Percentiles rank a stretch among this genome's conserved stretches.
These are phyloP conservation scores for Dactylellina haptotyla DNA, from an alignment of 2,329 filamentous ascomycete species.

Conservation along the genomic window DNA sequence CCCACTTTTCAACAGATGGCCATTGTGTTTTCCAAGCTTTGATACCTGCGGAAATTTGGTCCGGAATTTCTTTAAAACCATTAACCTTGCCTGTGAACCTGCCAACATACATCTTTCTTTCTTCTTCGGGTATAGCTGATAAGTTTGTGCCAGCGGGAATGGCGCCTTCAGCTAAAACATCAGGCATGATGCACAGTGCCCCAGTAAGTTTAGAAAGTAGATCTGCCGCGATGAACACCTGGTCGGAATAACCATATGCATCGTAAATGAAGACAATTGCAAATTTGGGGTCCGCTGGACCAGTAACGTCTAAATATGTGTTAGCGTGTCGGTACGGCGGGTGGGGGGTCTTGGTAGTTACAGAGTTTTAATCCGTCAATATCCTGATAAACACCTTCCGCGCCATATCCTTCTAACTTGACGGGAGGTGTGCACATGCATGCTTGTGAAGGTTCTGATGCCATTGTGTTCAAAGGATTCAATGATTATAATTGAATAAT, in stretches of 20 bases:
- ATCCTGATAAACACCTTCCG: slow-evolving; percentile 8
- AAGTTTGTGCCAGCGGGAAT: slow-evolving; percentile 9
- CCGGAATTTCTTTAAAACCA: slow-evolving; percentile 17
- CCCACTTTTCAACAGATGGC: slow-evolving; percentile 36
- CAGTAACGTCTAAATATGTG: slow-evolving; percentile 19
- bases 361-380: slow-evolving; percentile 18
- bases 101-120: not conserved
- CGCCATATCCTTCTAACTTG: slow-evolving; percentile 2
- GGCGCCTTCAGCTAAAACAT: slow-evolving; percentile 20
- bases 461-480: no score
- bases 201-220: slow-evolving; percentile 19
- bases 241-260: slow-evolving; percentile 34
- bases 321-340: not conserved
- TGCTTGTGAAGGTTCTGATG: slow-evolving; percentile 3
- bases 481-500: not conserved
- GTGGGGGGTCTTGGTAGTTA: not conserved
- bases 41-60: not conserved
- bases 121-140: not conserved
- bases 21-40: slow-evolving; percentile 3
- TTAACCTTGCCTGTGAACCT: slow-evolving; percentile 32
- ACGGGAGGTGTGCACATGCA: slow-evolving; percentile 25
- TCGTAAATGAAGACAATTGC: slow-evolving; percentile 45
- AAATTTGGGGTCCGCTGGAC: slow-evolving; percentile 10
- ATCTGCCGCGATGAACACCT: slow-evolving; percentile 24
- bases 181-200: slow-evolving; percentile 22